Evolutionary conservation across 1,284 basidiomycete species (phyloP).

Genomic region (Pseudozyma flocculosa): DNA sequence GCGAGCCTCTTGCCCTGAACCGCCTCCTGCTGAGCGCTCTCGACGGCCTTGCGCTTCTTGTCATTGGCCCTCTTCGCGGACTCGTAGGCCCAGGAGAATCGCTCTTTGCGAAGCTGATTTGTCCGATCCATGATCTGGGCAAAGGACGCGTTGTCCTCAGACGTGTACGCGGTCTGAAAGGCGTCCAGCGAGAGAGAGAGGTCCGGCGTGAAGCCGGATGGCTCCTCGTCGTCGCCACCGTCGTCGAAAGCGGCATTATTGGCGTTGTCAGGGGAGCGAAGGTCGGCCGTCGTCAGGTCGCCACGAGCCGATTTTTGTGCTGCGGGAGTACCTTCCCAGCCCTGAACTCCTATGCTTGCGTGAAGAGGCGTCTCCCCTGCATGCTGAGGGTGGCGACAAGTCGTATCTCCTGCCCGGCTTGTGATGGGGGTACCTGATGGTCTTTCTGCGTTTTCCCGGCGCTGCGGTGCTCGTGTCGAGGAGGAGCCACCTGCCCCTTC

Average conservation of each 20-base stretch:
- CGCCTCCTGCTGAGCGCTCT: slow-evolving; percentile 12
- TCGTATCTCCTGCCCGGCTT: not conserved
- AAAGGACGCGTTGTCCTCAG: slow-evolving; percentile 56
- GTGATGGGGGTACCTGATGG: too few relatives aligned
- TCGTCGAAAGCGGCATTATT: not conserved
- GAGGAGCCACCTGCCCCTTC: slow-evolving; percentile 1
- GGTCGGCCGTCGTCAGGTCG: not conserved
- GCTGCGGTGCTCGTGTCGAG: too few relatives aligned
- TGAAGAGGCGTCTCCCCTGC: slow-evolving; percentile 1
- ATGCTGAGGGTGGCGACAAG: not conserved
- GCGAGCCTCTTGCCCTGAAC: slow-evolving; percentile 22
- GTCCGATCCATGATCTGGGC: slow-evolving; percentile 41
- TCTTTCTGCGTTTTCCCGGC: too few relatives aligned
- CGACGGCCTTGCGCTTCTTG: slow-evolving; percentile 14
- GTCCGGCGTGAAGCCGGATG: slow-evolving; percentile 15
- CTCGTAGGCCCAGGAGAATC: slow-evolving; percentile 43
- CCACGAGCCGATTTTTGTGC: not conserved
- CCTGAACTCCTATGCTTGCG: not conserved
- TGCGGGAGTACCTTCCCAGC: slow-evolving; percentile 30
- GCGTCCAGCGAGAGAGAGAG: slow-evolving; percentile 31
- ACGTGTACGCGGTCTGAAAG: slow-evolving; percentile 50
- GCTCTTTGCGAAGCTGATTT: slow-evolving; percentile 30
- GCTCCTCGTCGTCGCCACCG: slow-evolving; percentile 4
- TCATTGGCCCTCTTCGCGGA: slow-evolving; percentile 24
- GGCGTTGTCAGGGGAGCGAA: not conserved